Percentiles rank a stretch among this genome's conserved stretches.
These are phyloP conservation scores for Phytopythium mirpurense DNA, from an alignment of 352 stramenopile genomes.

Conservation along the genomic window DNA sequence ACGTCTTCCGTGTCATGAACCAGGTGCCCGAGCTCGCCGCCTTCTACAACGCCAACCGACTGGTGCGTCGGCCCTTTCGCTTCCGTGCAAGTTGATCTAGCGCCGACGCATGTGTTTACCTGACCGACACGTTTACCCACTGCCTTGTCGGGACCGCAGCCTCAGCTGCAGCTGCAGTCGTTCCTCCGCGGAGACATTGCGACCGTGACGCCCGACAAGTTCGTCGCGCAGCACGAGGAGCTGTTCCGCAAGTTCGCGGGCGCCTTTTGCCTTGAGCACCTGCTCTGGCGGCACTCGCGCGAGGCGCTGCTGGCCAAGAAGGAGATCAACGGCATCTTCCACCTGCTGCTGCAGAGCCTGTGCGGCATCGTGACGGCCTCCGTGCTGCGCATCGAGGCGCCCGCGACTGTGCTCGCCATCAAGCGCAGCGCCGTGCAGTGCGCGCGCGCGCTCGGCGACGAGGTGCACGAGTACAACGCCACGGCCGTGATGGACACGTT, in stretches of 20 bases:
- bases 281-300: conserved; percentile 68
- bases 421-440: conserved; percentile 58
- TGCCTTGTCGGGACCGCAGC: conserved; percentile 26
- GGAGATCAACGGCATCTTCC: conserved; percentile 78
- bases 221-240: conserved; percentile 71
- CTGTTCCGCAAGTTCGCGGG: conserved; percentile 74
- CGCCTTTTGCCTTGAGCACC: conserved; percentile 66
- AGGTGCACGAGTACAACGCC: conserved; percentile 75
- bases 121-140: too few species aligned
- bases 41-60: conserved; percentile 77
- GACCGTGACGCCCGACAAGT: conserved; percentile 69
- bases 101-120: too few species aligned
- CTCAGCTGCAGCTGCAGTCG: conserved; percentile 67
- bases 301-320: conserved; percentile 72
- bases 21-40: conserved; percentile 62
- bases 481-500: conserved; percentile 64
- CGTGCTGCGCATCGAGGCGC: conserved; percentile 46
- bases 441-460: conserved; percentile 53
- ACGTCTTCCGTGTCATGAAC: conserved; percentile 71
- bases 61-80: conserved; percentile 26
- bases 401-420: conserved; percentile 60
- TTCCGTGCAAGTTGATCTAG: not conserved
- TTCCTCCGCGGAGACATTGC: conserved; percentile 67
- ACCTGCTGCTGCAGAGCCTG: conserved; percentile 70
- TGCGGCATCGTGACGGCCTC: conserved; percentile 64